phyloP scores from a whole-genome alignment of 495 filamentous ascomycete genomes.

The Aspergillus sparsus region DNA sequence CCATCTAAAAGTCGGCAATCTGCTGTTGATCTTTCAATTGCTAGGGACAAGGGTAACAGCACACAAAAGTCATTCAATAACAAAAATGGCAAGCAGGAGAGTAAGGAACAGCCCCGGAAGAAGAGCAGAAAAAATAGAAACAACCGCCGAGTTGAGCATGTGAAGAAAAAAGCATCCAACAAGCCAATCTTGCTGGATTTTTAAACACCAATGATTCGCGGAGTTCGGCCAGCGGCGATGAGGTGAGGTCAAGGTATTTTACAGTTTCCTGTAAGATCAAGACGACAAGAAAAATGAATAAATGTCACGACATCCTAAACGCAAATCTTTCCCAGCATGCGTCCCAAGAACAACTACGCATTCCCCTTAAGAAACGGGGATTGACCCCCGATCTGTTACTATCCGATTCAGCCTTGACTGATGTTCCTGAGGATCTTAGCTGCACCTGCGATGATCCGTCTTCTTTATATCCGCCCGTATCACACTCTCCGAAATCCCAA shows the following conservation, averaged over 20 bases:
- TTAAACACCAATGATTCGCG: constrained; percentile 45
- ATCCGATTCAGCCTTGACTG: constrained; percentile 39
- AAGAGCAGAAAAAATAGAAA: neutral
- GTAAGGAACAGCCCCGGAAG: neutral
- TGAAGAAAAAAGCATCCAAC: neutral
- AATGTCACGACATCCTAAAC: neutral
- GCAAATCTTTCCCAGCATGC: neutral
- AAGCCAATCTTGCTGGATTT: constrained; percentile 32
- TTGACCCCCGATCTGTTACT: constrained; percentile 28
- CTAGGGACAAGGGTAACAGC: neutral
- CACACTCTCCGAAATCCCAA: neutral
- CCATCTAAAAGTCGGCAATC: neutral
- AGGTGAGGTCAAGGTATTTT: constrained; percentile 49
- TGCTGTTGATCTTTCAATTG: neutral
- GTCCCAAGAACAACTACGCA: constrained; percentile 21
- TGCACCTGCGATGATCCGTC: constrained; percentile 15
- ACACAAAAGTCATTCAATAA: neutral
- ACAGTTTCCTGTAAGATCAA: neutral
- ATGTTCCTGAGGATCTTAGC: constrained; percentile 34
- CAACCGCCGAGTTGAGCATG: neutral
- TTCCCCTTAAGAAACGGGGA: constrained; percentile 19
- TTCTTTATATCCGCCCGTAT: neutral
- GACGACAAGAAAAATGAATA: constrained; percentile 7
- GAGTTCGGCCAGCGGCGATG: constrained; percentile 39
- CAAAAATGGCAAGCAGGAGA: neutral